Evolutionary conservation across 179 eudicot genomes (phyloP).

Genomic region (Actinidia polygama): DNA sequence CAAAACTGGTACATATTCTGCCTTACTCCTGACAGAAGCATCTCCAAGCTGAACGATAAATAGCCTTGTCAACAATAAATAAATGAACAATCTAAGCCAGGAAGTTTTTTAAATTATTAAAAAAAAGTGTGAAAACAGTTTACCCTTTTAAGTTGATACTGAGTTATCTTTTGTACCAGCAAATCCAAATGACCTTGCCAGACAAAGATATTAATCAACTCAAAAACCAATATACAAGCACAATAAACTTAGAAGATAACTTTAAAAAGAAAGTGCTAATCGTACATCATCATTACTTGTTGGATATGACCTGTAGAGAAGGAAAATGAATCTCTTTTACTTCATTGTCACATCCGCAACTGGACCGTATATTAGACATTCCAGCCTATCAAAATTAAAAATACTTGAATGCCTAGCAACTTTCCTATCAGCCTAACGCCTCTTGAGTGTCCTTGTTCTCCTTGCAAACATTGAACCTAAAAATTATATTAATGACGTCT

Average conservation of each 20-base stretch:
- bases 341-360: not conserved
- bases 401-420: constrained; percentile 96
- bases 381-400: not conserved
- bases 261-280: not conserved
- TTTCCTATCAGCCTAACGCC: constrained; percentile 84
- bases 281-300: not conserved
- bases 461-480: constrained; percentile 95
- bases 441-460: constrained; percentile 99
- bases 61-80: not conserved
- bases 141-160: constrained; percentile 94
- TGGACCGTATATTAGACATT: not conserved
- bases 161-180: constrained; percentile 97
- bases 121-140: constrained; percentile 7
- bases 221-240: not conserved
- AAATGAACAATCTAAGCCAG: not conserved
- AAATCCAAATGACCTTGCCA: constrained; percentile 89
- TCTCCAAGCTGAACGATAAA: constrained; percentile 5
- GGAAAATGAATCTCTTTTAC: not conserved
- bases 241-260: too few species aligned
- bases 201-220: constrained; percentile 24
- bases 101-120: not conserved
- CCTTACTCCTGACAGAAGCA: constrained; percentile 11
- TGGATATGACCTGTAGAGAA: constrained; percentile 1
- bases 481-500: constrained; percentile 17
- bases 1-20: constrained; percentile 3